phyloP scores from a whole-genome alignment of 148 eudicot genomes.

The Heliosperma pusillum region DNA sequence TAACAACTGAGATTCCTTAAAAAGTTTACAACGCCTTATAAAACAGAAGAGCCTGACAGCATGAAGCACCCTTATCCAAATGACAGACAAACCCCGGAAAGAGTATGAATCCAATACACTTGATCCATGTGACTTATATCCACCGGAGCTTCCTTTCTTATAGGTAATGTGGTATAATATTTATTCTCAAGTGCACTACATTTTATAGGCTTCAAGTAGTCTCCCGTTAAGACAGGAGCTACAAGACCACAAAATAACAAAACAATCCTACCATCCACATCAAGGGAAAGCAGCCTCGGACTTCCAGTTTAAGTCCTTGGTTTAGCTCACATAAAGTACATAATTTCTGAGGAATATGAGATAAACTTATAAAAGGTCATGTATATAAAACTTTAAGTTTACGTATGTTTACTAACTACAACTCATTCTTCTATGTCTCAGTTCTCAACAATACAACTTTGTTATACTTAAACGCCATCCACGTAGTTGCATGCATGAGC shows the following conservation, averaged over 20 bases:
- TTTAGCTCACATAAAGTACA: not conserved
- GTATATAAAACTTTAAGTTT: not conserved
- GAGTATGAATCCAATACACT: not conserved
- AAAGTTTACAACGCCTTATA: not conserved
- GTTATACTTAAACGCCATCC: not conserved
- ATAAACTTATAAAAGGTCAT: not conserved
- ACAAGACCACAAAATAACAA: too few species aligned
- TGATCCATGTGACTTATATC: not conserved
- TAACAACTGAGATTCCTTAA: not conserved
- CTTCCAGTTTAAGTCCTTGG: not conserved
- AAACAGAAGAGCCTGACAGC: not conserved
- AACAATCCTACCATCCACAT: not conserved
- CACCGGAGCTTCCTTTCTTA: not conserved
- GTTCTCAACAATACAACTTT: not conserved
- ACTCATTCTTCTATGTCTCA: not conserved
- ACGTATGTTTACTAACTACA: not conserved
- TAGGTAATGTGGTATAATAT: not conserved
- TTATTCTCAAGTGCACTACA: too few species aligned
- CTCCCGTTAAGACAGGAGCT: too few species aligned
- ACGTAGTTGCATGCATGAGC: constrained; percentile 1
- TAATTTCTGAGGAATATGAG: not conserved
- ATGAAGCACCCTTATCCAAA: not conserved
- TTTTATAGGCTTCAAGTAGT: too few species aligned
- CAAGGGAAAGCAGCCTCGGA: not conserved
- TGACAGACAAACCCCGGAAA: not conserved